phyloP scores from a whole-genome alignment of 345 rosid species.

The Balakata baccata region DNA sequence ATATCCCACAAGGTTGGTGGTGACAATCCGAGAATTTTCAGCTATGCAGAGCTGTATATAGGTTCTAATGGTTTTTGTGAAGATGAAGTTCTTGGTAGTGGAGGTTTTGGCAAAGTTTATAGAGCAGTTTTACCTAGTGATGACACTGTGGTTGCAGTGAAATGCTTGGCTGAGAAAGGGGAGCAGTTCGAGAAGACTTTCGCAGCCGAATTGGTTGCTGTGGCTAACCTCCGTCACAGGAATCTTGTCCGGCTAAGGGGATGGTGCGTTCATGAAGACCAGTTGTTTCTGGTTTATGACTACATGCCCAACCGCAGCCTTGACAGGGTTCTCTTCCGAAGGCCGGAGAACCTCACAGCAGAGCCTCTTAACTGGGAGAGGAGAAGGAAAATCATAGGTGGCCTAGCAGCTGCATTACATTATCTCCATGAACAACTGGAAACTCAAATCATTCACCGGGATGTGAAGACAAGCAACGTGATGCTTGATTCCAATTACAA shows the following conservation, averaged over 20 bases:
- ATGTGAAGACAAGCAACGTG: conserved; percentile 89
- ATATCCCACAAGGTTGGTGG: conserved; percentile 66
- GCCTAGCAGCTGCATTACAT: conserved; percentile 80
- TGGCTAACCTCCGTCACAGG: conserved; percentile 91
- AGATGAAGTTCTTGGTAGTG: conserved; percentile 76
- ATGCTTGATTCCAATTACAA: conserved; percentile 85
- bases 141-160: conserved; percentile 80
- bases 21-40: conserved; percentile 83
- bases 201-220: conserved; percentile 83
- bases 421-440: conserved; percentile 91
- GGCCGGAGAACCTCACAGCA: conserved; percentile 38
- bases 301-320: conserved; percentile 97
- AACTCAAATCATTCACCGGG: conserved; percentile 90
- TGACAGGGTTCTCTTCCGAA: conserved; percentile 72
- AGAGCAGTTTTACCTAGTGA: conserved; percentile 82
- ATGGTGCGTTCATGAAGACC: conserved; percentile 85
- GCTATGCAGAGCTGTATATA: conserved; percentile 88
- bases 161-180: conserved; percentile 86
- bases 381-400: conserved; percentile 61
- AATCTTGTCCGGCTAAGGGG: conserved; percentile 87
- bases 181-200: conserved; percentile 92
- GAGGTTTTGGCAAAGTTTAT: conserved; percentile 85
- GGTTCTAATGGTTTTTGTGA: conserved; percentile 78
- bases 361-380: conserved; percentile 61
- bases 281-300: conserved; percentile 80